These are phyloP conservation scores for Phytopythium boreale DNA, from an alignment of 352 stramenopile genomes.

Conservation along the genomic window DNA sequence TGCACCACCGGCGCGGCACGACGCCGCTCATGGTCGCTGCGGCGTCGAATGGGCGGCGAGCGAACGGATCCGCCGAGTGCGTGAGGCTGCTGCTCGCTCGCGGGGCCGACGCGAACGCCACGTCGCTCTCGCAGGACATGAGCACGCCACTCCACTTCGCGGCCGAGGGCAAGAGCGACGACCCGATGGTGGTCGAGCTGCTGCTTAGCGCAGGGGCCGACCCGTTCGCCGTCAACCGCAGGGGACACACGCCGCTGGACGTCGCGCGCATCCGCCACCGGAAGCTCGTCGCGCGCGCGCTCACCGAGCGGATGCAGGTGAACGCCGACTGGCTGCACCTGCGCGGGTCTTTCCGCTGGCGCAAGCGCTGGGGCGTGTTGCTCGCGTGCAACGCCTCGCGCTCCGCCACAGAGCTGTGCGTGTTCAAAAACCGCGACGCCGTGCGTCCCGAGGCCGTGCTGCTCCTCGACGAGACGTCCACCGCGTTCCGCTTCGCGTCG, in stretches of 20 bases:
- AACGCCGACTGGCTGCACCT: slow-evolving; percentile 59
- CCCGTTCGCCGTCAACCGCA: slow-evolving; percentile 49
- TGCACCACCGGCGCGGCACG: slow-evolving; percentile 37
- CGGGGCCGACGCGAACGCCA: slow-evolving; percentile 46
- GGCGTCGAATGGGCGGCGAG: slow-evolving; percentile 9
- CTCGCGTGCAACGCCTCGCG: slow-evolving; percentile 51
- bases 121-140: slow-evolving; percentile 34
- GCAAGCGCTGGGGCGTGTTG: slow-evolving; percentile 53
- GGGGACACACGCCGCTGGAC: slow-evolving; percentile 55
- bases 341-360: slow-evolving; percentile 48
- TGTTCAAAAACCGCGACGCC: slow-evolving; percentile 35
- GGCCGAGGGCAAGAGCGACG: slow-evolving; percentile 36
- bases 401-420: slow-evolving; percentile 43
- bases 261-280: slow-evolving; percentile 44
- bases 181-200: slow-evolving; percentile 40
- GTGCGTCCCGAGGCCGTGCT: slow-evolving; percentile 27
- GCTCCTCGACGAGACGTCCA: slow-evolving; percentile 30
- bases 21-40: slow-evolving; percentile 66
- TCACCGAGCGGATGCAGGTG: slow-evolving; percentile 47
- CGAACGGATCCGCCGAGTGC: slow-evolving; percentile 25
- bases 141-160: slow-evolving; percentile 72
- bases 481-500: slow-evolving; percentile 18
- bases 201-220: slow-evolving; percentile 47
- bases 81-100: slow-evolving; percentile 34
- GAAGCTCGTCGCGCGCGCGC: slow-evolving; percentile 25